Conservation (phyloP, 2,329 filamentous ascomycete genomes). For the Huntiella bhutanensis region DNA sequence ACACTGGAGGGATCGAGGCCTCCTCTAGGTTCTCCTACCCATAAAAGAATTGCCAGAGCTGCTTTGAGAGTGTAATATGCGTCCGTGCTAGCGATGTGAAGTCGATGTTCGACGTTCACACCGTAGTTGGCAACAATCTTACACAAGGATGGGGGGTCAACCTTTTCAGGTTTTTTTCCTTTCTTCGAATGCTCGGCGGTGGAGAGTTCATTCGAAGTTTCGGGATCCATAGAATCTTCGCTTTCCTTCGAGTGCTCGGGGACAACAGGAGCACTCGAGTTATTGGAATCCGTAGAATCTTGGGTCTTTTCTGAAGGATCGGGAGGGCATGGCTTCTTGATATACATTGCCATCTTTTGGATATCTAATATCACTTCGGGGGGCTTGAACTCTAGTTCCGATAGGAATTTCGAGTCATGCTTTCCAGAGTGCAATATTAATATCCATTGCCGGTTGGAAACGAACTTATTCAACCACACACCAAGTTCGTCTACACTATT, state of each 20-base stretch:
- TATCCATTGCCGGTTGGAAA: neutral
- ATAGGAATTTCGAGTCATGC: neutral
- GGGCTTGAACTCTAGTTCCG: neutral
- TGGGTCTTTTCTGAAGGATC: neutral
- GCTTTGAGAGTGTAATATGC: neutral
- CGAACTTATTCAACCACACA: neutral
- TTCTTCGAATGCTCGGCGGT: too few relatives aligned
- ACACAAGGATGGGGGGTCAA: neutral
- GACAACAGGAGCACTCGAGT: neutral
- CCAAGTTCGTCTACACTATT: neutral
- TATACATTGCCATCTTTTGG: too few relatives aligned
- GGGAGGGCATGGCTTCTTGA: too few relatives aligned
- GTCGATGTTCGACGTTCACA: neutral
- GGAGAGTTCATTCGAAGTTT: too few relatives aligned
- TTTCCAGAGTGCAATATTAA: neutral
- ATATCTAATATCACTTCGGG: neutral
- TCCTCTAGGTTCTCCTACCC: too few relatives aligned
- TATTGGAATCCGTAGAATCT: neutral
- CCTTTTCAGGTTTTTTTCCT: too few relatives aligned
- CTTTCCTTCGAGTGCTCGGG: too few relatives aligned
- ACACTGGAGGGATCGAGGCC: too few relatives aligned
- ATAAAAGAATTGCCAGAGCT: neutral
- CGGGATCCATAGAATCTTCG: too few relatives aligned
- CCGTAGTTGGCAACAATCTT: neutral
- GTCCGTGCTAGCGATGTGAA: neutral